These are phyloP conservation scores for Mrakiaceae sp. DNA, from an alignment of 1,284 basidiomycete species.

Conservation along the genomic window DNA sequence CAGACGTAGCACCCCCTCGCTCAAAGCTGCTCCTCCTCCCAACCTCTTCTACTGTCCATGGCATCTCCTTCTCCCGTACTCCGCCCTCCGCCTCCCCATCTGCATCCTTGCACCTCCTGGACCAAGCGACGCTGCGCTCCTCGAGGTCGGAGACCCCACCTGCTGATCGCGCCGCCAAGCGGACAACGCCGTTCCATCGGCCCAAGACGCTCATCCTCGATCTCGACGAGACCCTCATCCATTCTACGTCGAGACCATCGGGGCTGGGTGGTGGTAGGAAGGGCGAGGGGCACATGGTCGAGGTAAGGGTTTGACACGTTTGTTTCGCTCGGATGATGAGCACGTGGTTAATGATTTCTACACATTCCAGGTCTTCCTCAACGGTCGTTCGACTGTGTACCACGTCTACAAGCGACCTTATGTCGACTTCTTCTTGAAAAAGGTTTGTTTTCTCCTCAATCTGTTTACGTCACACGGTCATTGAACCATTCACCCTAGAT, in stretches of 20 bases:
- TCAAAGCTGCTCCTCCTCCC: not conserved
- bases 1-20: too few relatives aligned
- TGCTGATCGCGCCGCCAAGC: not conserved
- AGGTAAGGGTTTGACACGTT: conserved; percentile 30
- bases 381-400: conserved; percentile 80
- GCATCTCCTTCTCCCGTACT: not conserved
- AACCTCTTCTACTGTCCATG: not conserved
- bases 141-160: not conserved
- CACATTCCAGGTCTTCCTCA: conserved; percentile 53
- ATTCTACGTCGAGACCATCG: conserved; percentile 76
- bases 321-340: too few relatives aligned
- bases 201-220: conserved; percentile 91
- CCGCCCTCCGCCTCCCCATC: not conserved
- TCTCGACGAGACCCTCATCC: conserved; percentile 94
- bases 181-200: conserved; percentile 58
- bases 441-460: conserved; percentile 45
- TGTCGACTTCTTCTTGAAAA: conserved; percentile 88
- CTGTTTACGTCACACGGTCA: not conserved
- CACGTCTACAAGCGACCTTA: conserved; percentile 98
- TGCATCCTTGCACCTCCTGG: not conserved
- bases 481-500: conserved; percentile 47
- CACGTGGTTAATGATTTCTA: too few relatives aligned
- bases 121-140: not conserved
- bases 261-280: conserved; percentile 45
- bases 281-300: conserved; percentile 80